Evolutionary conservation across 2,329 filamentous ascomycete species (phyloP), one percentile per base, ranked within the genome.

Genomic region (Pseudocercospora crystallina): DNA sequence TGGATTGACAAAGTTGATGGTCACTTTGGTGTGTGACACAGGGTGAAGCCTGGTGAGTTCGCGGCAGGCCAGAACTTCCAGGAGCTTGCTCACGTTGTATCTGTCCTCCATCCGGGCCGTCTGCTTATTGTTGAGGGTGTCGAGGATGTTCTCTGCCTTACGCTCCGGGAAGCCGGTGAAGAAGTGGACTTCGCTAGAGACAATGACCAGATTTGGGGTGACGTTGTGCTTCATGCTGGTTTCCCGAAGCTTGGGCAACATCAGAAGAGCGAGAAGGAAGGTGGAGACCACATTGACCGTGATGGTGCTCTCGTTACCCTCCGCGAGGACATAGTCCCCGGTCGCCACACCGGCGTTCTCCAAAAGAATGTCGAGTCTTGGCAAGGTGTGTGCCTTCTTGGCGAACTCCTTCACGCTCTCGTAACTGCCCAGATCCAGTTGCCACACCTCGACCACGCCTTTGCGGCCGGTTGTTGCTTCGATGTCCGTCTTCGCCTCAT

Each of bases 261-360:
- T 36, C 0, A 80, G 65, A 0, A 77, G 55, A 0, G 70, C 75
- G 0, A 84, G 66, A 2, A 83, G 60, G 35, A 82, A 72, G 0
- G 77, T 80, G 10, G 69, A 72, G 48, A 83, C 67, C 8, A 80
- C 76, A 49, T 84, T 84, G 46, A 79, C 73, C 0, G 75, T 78
- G 34, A 83, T 56, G 0, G 65, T 74, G 12, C 57, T 62, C 64
- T 84, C 80, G 34, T 77, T 68, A 0, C 69, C 74, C 47, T 80
- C 77, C 11, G 60, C 53, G 14, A 32, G 36, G 0, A 57, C 33
- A 46, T 68, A 77, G 0, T 64, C 48, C 3, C 2, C 5, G 0
- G 69, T 71, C 1, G 67, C 68, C 3, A 82, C 58, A 1, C 76
- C 57, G 11, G 72, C 71, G 58, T 74, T 75, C 51, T 71, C 66